Evolutionary conservation across 2,329 filamentous ascomycete genomes (phyloP), one percentile per base, ranked within the genome.

Genomic region (Aspergillus tubingensis): DNA sequence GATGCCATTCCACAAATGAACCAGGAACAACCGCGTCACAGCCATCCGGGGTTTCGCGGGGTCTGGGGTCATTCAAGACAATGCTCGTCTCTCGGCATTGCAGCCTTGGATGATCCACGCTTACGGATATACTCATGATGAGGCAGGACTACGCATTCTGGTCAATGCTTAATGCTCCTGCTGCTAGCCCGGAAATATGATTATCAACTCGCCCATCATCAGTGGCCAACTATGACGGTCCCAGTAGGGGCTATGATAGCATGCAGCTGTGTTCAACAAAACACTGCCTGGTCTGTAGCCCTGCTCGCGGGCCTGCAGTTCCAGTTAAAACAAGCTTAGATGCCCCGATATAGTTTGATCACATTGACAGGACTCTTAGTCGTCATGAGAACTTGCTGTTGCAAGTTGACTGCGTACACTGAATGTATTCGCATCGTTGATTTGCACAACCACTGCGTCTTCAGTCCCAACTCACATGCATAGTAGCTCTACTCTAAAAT

Each of bases 21-120:
- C 52, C 39, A 36, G 15, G 8, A 47, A 32, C 39, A 23, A 15
- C 21, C 15, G 17, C 17, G 15, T 32, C 47, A 25, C 15, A 5
- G 17, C 13, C 17, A 47, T 44, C 51, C 36, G 53, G 53, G 39
- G 53, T 55, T 55, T 30, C 23, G 39, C 13, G 53, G 53, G 53
- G 53, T 47, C 39, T 32, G 53, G 39, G 53, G 52, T 54, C 50
- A 53, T n/a, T 21, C 30, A 30, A 52, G 27, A 19, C 19, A 36
- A 8, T 17, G 36, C 32, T 41, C 25, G 1, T 30, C 19, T 17
- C 36, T 27, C 51, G 51, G 38, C 30, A 5, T 25, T 43, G 27
- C 21, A 3, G 15, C 17, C 13, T 36, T 1, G 6, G 17, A 6
- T n/a, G 15, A 8, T 39, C 32, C 7, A 15, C 27, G n/a, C 11